Evolutionary conservation across 2,329 filamentous ascomycete species (phyloP).

Genomic region (Phaeoacremonium minimum): DNA sequence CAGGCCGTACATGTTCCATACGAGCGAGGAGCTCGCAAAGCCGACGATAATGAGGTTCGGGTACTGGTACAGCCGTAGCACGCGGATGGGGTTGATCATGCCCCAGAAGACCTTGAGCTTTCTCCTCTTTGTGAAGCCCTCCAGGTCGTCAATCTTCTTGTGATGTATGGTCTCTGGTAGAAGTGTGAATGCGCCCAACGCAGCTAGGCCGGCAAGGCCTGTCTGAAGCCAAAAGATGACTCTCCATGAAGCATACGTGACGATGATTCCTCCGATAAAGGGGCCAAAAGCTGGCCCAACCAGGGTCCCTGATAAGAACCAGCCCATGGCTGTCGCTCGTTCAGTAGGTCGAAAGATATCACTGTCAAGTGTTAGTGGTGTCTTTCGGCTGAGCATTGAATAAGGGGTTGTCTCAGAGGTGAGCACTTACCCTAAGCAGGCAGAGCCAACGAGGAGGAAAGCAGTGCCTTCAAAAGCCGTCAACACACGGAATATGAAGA

Average conservation of each 20-base stretch:
- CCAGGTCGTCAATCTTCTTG: slow-evolving; percentile 49
- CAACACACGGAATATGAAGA: slow-evolving; percentile 65
- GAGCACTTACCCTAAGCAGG: slow-evolving; percentile 46
- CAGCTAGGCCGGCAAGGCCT: slow-evolving; percentile 52
- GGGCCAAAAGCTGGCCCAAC: slow-evolving; percentile 61
- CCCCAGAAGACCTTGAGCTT: slow-evolving; percentile 48
- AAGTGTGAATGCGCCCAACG: slow-evolving; percentile 52
- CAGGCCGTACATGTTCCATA: slow-evolving; percentile 70
- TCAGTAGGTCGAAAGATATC: slow-evolving; percentile 57
- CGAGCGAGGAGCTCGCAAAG: slow-evolving; percentile 53
- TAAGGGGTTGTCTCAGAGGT: too few species aligned
- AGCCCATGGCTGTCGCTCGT: slow-evolving; percentile 61
- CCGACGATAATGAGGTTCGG: slow-evolving; percentile 59
- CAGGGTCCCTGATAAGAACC: slow-evolving; percentile 62
- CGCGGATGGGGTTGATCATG: slow-evolving; percentile 57
- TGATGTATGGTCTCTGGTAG: slow-evolving; percentile 66
- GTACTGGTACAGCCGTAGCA: slow-evolving; percentile 54
- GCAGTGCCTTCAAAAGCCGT: slow-evolving; percentile 68
- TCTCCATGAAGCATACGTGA: slow-evolving; percentile 63
- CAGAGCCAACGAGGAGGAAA: slow-evolving; percentile 63
- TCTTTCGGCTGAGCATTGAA: too few species aligned
- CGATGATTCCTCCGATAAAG: slow-evolving; percentile 65
- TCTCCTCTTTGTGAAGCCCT: slow-evolving; percentile 35
- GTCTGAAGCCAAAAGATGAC: slow-evolving; percentile 69
- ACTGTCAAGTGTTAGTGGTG: too few species aligned